A percentile compares a stretch with the other conserved stretches of the same genome.
phyloP scores from a whole-genome alignment of 495 filamentous ascomycete species.

The Annulohypoxylon bovei region DNA sequence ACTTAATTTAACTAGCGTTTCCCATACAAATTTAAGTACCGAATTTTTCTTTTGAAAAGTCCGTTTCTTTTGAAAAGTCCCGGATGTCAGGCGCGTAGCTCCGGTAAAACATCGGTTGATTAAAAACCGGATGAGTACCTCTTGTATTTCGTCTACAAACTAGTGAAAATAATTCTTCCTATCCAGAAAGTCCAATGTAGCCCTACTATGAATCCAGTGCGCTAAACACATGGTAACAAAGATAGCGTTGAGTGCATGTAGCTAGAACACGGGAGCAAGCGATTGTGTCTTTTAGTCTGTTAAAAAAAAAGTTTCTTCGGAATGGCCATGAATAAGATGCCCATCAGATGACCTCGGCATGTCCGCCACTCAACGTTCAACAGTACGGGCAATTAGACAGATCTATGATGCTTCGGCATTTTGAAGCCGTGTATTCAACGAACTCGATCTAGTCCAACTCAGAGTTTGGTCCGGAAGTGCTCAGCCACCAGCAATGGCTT shows the following conservation, averaged over 20 bases:
- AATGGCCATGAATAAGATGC: not conserved
- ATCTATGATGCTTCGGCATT: not conserved
- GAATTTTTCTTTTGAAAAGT: no score
- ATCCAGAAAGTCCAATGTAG: not conserved
- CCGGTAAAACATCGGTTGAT: no score
- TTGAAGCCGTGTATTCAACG: not conserved
- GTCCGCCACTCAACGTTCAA: not conserved
- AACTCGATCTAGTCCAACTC: not conserved
- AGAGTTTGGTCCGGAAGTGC: not conserved
- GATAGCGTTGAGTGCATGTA: not conserved
- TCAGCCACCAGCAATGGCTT: slow-evolving; percentile 45
- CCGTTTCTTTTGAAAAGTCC: no score
- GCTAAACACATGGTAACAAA: not conserved
- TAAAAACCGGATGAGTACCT: no score
- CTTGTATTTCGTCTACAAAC: not conserved
- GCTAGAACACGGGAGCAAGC: not conserved
- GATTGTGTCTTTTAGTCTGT: not conserved
- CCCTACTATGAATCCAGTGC: not conserved
- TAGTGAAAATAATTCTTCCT: not conserved
- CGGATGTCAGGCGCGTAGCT: no score
- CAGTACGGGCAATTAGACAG: not conserved
- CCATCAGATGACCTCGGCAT: not conserved
- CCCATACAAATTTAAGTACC: no score
- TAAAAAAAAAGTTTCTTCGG: not conserved
- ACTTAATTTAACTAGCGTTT: no score